A percentile compares a stretch with the other conserved stretches of the same genome.
Evolutionary conservation across 2,329 filamentous ascomycete genomes (phyloP).

Genomic region (Aureobasidium sp.): DNA sequence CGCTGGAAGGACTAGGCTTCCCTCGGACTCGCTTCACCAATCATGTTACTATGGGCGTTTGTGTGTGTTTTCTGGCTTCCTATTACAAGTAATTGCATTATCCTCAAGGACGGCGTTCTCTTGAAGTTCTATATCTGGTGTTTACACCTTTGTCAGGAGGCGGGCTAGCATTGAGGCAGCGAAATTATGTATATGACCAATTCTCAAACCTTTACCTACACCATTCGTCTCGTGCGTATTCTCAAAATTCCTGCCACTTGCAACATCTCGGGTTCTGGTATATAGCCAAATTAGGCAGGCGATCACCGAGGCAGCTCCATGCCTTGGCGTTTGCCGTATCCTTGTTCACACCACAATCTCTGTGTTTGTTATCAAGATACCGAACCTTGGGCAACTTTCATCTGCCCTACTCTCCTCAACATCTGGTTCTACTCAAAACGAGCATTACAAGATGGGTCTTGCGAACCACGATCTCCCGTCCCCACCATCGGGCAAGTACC

Average conservation of each 20-base stretch:
- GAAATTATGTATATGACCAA: conserved; percentile 7
- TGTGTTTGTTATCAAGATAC: background rate
- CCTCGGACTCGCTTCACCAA: background rate
- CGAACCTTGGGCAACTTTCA: background rate
- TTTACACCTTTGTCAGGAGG: background rate
- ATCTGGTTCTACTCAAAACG: background rate
- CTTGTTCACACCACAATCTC: background rate
- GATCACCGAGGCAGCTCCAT: conserved; percentile 4
- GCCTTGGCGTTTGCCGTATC: conserved; percentile 3
- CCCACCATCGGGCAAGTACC: conserved; percentile 52
- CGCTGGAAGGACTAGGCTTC: conserved; percentile 51
- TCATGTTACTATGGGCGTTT: conserved; percentile 2
- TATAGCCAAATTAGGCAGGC: conserved; percentile 10
- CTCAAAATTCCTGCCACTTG: background rate
- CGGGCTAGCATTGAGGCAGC: background rate
- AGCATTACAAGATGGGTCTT: conserved; percentile 17
- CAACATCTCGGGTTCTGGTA: background rate
- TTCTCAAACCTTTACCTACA: background rate
- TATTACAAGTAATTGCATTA: background rate
- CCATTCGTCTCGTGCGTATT: background rate
- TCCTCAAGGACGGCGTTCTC: background rate
- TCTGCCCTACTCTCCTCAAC: background rate
- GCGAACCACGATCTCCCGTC: conserved; percentile 30
- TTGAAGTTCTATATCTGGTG: background rate
- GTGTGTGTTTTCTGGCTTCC: background rate